Conservation (phyloP, 1,139 yeast genomes). For the Zygosaccharomyces pseudobailii region DNA sequence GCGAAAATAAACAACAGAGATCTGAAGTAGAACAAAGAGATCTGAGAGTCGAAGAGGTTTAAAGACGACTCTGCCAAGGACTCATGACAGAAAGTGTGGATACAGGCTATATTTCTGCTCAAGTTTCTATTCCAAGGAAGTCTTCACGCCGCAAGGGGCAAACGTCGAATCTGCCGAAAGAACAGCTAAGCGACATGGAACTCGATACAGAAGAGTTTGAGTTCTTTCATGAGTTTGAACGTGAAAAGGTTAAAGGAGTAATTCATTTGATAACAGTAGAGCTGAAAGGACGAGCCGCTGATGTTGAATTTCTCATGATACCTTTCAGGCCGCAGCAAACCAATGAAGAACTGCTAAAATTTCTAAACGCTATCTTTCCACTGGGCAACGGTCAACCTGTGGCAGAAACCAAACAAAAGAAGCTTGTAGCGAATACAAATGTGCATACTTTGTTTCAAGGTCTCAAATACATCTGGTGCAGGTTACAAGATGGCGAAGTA, state of each 20-base stretch:
- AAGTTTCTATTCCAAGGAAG: background rate
- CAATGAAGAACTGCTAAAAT: constrained; percentile 50
- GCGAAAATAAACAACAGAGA: constrained; percentile 2
- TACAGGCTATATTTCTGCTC: background rate
- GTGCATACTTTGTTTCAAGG: constrained; percentile 68
- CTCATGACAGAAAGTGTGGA: background rate
- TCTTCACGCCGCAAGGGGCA: background rate
- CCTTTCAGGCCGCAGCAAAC: constrained; percentile 67
- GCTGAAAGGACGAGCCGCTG: constrained; percentile 47
- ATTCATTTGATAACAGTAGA: constrained; percentile 64
- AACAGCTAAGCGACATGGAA: constrained; percentile 1
- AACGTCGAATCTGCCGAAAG: background rate
- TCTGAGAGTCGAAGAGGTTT: background rate
- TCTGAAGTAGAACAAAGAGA: background rate
- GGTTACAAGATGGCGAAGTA: constrained; percentile 73
- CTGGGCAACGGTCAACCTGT: constrained; percentile 44
- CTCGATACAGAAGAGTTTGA: constrained; percentile 34
- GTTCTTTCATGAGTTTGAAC: constrained; percentile 48
- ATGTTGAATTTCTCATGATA: constrained; percentile 58
- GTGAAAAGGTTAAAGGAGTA: constrained; percentile 60
- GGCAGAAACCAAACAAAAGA: constrained; percentile 37
- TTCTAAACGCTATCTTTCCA: constrained; percentile 51
- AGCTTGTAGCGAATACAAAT: constrained; percentile 46
- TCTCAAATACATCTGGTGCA: constrained; percentile 79
- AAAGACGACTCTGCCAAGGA: background rate